phyloP scores from a whole-genome alignment of 2,329 filamentous ascomycete species.

The Scorias spongiosa region DNA sequence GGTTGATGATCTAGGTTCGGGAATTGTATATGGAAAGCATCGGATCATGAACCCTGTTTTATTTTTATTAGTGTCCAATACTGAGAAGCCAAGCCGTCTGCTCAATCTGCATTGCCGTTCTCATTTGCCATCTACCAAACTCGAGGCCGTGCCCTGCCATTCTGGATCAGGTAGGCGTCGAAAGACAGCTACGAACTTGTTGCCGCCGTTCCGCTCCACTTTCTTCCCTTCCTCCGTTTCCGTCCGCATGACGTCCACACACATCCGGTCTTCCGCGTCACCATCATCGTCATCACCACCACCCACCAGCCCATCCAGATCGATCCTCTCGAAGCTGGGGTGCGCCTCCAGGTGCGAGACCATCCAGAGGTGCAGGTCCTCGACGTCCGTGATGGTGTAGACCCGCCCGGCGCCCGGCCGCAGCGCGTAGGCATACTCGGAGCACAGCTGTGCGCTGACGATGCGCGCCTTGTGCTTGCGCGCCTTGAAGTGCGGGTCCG shows the following conservation, averaged over 20 bases:
- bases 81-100: too few species aligned
- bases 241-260: constrained; percentile 56
- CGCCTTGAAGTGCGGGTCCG: constrained; percentile 94
- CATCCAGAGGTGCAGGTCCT: constrained; percentile 91
- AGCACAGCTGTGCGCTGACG: constrained; percentile 72
- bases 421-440: constrained; percentile 84
- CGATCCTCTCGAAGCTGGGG: constrained; percentile 62
- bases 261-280: constrained; percentile 53
- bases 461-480: constrained; percentile 96
- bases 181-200: constrained; percentile 85
- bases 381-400: constrained; percentile 95
- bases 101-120: too few species aligned
- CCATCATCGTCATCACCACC: background rate
- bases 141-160: constrained; percentile 33
- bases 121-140: too few species aligned
- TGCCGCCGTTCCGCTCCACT: constrained; percentile 75
- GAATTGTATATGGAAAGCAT: too few species aligned
- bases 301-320: constrained; percentile 22
- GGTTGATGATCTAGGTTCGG: too few species aligned
- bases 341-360: constrained; percentile 67
- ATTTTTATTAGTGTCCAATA: too few species aligned
- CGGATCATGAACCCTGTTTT: too few species aligned
- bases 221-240: constrained; percentile 98
- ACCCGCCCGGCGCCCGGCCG: constrained; percentile 62
- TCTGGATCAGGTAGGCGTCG: constrained; percentile 63